Percentiles rank a stretch among this genome's conserved stretches.
Conservation (phyloP, 2,329 filamentous ascomycete species). For the Lachnellula subtilissima region DNA sequence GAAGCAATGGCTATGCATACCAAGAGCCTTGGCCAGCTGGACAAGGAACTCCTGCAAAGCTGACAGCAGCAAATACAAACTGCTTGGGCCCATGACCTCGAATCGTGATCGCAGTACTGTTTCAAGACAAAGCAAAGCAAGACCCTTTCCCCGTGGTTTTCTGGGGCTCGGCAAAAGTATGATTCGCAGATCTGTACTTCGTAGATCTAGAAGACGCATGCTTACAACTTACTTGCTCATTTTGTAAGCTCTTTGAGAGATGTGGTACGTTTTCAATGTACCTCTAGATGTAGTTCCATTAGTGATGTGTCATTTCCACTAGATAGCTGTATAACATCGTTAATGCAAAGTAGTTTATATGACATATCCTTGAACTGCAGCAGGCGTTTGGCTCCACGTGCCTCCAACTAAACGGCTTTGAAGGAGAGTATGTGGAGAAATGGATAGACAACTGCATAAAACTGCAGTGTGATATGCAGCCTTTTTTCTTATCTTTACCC, state of each 20-base stretch:
- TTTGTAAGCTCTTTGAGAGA: no score
- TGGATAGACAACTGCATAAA: background rate
- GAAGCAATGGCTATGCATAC: background rate
- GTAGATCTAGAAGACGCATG: no score
- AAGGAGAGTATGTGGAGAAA: background rate
- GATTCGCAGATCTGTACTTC: no score
- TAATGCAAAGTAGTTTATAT: background rate
- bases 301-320: background rate
- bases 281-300: background rate
- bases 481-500: background rate
- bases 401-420: background rate
- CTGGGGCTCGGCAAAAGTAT: no score
- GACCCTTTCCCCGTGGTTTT: no score
- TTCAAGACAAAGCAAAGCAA: no score
- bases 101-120: no score
- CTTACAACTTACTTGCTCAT: no score
- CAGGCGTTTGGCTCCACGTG: background rate
- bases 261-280: background rate
- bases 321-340: constrained; percentile 6
- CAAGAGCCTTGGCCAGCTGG: background rate
- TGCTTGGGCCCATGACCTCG: no score
- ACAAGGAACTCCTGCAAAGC: background rate
- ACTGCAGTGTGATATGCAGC: background rate
- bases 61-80: no score
- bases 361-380: background rate